Percentiles rank a stretch among this genome's conserved stretches.
Conservation (phyloP, 805 yeast genomes). For the Kockiozyma suomiensis region DNA sequence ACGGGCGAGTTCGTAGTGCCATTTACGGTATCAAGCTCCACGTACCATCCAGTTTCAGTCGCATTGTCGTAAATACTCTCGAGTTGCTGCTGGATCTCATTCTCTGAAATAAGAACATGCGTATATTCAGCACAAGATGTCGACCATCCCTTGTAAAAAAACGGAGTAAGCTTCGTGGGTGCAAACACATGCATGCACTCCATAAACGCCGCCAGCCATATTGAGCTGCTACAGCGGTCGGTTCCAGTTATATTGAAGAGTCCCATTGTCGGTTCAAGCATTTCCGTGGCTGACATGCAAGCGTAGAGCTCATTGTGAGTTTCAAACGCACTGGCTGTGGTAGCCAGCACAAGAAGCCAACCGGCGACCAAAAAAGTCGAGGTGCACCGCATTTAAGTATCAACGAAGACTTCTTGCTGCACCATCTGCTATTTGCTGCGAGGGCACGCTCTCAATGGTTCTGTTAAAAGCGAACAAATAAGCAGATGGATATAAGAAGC, state of each 20-base stretch:
- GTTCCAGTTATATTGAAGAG: not conserved
- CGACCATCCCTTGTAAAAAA: conserved; percentile 1
- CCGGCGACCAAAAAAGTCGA: not conserved
- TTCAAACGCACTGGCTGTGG: not conserved
- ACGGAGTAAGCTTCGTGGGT: conserved; percentile 2
- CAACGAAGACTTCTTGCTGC: too few relatives aligned
- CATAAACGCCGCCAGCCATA: conserved; percentile 7
- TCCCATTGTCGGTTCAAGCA: not conserved
- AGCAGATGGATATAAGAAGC: too few relatives aligned
- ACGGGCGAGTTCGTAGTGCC: not conserved
- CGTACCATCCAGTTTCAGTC: conserved; percentile 4
- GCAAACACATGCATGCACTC: conserved; percentile 6
- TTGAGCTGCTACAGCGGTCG: not conserved
- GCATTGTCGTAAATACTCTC: conserved; percentile 5
- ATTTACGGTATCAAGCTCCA: not conserved
- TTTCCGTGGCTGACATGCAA: not conserved
- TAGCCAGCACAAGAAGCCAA: not conserved
- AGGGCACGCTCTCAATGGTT: too few relatives aligned
- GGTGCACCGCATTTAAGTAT: not conserved
- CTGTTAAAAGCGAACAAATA: too few relatives aligned
- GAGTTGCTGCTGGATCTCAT: not conserved
- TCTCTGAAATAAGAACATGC: not conserved
- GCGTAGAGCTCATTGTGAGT: conserved; percentile 12
- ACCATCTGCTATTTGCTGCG: too few relatives aligned
- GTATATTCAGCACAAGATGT: not conserved